A percentile compares a stretch with the other conserved stretches of the same genome.
Conservation (phyloP, 2,329 filamentous ascomycete species). For the Catunica adiposa region DNA sequence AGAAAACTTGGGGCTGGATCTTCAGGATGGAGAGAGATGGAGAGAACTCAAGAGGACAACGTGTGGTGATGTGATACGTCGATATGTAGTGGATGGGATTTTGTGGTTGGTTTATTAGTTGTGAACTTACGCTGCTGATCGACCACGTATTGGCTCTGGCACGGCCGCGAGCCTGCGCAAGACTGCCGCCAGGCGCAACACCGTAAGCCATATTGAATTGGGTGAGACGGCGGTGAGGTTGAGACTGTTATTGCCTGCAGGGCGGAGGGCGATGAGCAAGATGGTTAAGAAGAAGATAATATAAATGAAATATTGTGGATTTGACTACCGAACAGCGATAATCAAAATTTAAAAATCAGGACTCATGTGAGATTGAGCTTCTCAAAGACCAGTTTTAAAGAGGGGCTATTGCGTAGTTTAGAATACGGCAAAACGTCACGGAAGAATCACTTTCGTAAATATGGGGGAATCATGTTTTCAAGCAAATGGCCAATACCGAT, state of each 20-base stretch:
- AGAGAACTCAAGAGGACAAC: not conserved
- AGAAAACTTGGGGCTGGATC: no score
- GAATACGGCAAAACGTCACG: no score
- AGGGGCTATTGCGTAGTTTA: not conserved
- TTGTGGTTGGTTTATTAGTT: not conserved
- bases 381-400: no score
- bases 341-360: no score
- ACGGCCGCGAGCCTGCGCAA: conserved; percentile 8
- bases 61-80: not conserved
- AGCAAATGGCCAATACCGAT: no score
- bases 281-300: no score
- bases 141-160: conserved; percentile 12
- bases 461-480: not conserved
- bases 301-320: no score
- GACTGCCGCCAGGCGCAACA: conserved; percentile 8
- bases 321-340: no score
- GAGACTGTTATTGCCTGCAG: no score
- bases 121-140: conserved; percentile 12
- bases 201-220: conserved; percentile 11
- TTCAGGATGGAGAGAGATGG: not conserved
- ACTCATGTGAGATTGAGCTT: no score
- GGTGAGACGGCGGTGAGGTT: not conserved
- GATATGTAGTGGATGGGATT: not conserved
- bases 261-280: no score
- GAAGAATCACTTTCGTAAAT: not conserved